Base-by-base conservation (phyloP, 2,329 filamentous ascomycete species). In the Purpureocillium lavendulum region DNA sequence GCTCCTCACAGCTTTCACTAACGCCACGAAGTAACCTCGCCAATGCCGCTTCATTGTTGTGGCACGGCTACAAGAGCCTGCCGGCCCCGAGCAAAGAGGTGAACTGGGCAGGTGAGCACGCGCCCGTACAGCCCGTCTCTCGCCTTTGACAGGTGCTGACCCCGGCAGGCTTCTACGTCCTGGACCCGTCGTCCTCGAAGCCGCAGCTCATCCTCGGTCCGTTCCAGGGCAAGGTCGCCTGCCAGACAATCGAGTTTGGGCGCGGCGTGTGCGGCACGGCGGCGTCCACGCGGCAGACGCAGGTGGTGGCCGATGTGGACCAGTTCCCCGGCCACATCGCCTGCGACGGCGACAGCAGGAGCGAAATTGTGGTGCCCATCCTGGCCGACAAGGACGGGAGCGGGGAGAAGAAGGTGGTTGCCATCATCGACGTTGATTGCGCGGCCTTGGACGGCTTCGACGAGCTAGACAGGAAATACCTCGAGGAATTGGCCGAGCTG, bases 351-450 rank as follows among this genome's bases (percentile, higher is more conserved):
- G 81, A 77, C 41, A 86, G 77, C 52, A 75, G 69, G 63, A 89
- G 85, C 56, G 86, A 92, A 66, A 81, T 92, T 56, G 86, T 92
- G 14, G 85, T 90, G 36, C 86, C 86, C 2, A 73, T 90, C 45
- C 47, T 83, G 5, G 54, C 53, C 13, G 48, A 53, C 4, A 38
- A 49, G 38, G 51, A 53, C 33, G 58, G 53, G 17, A 49, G 51
- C 37, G 42, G 53, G 17, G 47, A 49, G 33, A 55, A 47, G 17
- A 66, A 74, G 64, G 63, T 83, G 6, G 79, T 84, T 16, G 84
- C 79, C 3, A 84, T 90, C 46, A 86, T 92, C 43, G 86, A 92
- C 53, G 69, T 90, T 17, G 86, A 92, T 58, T 90, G 86, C 54
- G 76, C 80, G 1, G 75, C 72, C 29, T 48, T 73, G 38, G 61